These are phyloP conservation scores for Salix exigua DNA, from an alignment of 345 rosid genomes.

Conservation along the genomic window DNA sequence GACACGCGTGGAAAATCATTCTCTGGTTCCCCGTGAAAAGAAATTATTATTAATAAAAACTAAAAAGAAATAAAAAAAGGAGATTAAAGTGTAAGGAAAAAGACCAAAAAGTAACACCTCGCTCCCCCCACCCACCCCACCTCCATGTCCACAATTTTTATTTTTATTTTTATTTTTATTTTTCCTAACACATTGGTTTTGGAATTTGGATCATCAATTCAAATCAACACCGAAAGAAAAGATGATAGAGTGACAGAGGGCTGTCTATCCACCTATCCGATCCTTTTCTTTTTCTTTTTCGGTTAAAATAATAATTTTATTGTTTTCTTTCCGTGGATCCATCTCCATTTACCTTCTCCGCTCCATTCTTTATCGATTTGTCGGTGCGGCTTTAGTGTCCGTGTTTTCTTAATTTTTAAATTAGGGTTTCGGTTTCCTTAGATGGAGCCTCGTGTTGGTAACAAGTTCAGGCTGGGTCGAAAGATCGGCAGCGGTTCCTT, in stretches of 20 bases:
- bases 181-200: slow-evolving; percentile 5
- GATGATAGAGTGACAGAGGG: neutral
- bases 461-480: slow-evolving; percentile 83
- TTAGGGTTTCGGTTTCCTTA: slow-evolving; percentile 5
- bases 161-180: no score
- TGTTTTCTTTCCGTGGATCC: neutral
- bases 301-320: neutral
- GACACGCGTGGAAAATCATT: neutral
- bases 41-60: neutral
- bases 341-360: neutral
- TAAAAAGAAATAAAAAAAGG: neutral
- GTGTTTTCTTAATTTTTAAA: neutral
- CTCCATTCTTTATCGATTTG: neutral
- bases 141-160: slow-evolving; percentile 10
- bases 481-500: slow-evolving; percentile 99
- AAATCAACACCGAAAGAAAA: neutral
- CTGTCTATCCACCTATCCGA: neutral
- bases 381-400: neutral
- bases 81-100: no score
- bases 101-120: neutral
- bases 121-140: neutral
- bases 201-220: slow-evolving; percentile 10
- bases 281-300: neutral
- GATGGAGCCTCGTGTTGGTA: slow-evolving; percentile 91
- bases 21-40: neutral